Base-by-base conservation (phyloP, 495 filamentous ascomycete species). In the Pyrenopolyporus hunteri region DNA sequence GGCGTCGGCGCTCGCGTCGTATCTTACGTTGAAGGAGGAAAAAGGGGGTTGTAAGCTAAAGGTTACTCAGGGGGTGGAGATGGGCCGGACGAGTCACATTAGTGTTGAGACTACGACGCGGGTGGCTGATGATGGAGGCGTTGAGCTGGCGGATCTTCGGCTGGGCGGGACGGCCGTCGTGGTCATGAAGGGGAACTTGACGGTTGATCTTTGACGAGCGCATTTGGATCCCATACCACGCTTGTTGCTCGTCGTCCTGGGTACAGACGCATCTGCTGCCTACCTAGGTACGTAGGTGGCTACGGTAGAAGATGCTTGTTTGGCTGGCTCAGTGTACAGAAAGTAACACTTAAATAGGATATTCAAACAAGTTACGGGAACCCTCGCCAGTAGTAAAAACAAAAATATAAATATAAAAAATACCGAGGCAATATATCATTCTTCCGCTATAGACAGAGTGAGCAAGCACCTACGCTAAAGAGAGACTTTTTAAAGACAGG, bases 51-150 rank as follows among this genome's bases (percentile, higher is more conserved):
- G 68, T 36, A 72, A 65, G 59, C 87, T 82, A 64, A 73, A 73
- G 39, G 66, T 92, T 48, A 82, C 82, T 61, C 90, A 93, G 74
- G 90, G 89, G 0, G 85, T 92, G 9, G 89, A 93, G 75, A 93
- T 92, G 86, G 89, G 87, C 0, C 74, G 89, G 54, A 74, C 73
- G 62, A 91, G 88, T 75, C 80, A 76, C 26, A 82, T 83, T 49
- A 45, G 42, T 6, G 74, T 82, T 14, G 78, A 79, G 46, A 67
- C 68, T 44, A 63, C 56, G 53, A 59, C 63, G 25, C 13, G 82
- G 32, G 75, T 70, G 25, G 79, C 82, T 44, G 71, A 54, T 13
- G 64, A 76, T 63, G 67, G 64, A 28, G 43, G 45, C 14, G 63
- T 68, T 9, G 55, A 57, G 40, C 66, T 88, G 43, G 76, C 80